Evolutionary conservation across 768 basidiomycete genomes (phyloP).

Genomic region (Termitomyces sp.): DNA sequence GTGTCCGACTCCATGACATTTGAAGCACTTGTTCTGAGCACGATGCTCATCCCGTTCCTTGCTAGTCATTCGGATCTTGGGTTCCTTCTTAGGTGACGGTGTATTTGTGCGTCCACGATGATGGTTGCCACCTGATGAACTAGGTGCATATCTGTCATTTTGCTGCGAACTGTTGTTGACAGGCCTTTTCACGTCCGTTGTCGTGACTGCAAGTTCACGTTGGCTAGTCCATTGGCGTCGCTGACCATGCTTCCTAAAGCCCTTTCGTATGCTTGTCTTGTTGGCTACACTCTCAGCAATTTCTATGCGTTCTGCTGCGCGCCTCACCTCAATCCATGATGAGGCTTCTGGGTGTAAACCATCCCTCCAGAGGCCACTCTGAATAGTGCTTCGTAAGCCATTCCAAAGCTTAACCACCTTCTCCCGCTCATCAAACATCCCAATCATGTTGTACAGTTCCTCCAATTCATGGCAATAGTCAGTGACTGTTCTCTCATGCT

Average conservation of each 20-base stretch:
- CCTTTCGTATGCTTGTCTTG: accelerated
- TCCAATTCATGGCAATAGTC: constrained; percentile 4
- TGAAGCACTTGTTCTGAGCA: not conserved
- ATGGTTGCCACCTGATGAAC: not conserved
- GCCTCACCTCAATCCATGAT: constrained; percentile 1
- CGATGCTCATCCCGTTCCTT: not conserved
- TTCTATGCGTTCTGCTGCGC: not conserved
- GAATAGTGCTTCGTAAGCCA: not conserved
- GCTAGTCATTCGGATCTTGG: not conserved
- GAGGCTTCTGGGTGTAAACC: constrained; percentile 1
- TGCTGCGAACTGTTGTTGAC: too few species aligned
- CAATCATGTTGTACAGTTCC: constrained; percentile 27
- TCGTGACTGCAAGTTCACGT: too few species aligned
- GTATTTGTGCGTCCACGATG: not conserved
- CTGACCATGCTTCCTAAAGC: not conserved
- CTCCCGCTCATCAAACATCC: constrained; percentile 3
- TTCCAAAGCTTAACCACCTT: not conserved
- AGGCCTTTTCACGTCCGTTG: too few species aligned
- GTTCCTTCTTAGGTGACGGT: not conserved
- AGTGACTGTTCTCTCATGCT: constrained; percentile 20
- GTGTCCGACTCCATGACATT: not conserved
- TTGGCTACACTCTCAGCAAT: not conserved
- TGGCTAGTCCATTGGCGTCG: not conserved
- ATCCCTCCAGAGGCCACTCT: not conserved
- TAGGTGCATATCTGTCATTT: too few species aligned